These are phyloP conservation scores for Xylaria sp. DNA, from an alignment of 495 filamentous ascomycete genomes.

Conservation along the genomic window DNA sequence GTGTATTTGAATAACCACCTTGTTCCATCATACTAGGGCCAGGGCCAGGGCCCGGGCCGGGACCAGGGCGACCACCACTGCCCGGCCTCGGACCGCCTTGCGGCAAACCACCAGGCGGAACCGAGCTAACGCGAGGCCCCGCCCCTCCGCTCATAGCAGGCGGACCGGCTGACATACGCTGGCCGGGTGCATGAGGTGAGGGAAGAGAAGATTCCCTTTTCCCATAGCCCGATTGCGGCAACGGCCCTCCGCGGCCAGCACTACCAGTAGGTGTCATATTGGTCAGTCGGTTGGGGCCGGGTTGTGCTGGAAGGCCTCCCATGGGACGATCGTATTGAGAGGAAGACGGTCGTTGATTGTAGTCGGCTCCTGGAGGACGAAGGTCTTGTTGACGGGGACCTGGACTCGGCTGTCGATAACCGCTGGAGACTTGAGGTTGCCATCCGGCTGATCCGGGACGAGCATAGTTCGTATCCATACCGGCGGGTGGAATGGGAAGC, in stretches of 20 bases:
- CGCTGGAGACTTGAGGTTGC: slow-evolving; percentile 51
- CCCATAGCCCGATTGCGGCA: slow-evolving; percentile 28
- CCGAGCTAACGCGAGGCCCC: slow-evolving; percentile 42
- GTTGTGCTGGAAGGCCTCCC: slow-evolving; percentile 31
- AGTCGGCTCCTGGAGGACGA: slow-evolving; percentile 37
- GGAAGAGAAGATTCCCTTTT: slow-evolving; percentile 39
- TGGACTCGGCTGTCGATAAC: slow-evolving; percentile 52
- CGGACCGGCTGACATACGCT: slow-evolving; percentile 34
- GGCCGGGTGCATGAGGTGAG: slow-evolving; percentile 32
- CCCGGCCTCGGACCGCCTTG: slow-evolving; percentile 35
- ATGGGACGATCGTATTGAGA: slow-evolving; percentile 34
- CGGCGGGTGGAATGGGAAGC: slow-evolving; percentile 41
- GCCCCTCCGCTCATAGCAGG: slow-evolving; percentile 40
- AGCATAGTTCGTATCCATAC: slow-evolving; percentile 38
- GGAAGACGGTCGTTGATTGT: slow-evolving; percentile 33
- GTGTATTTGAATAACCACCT: slow-evolving; percentile 41
- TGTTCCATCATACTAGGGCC: slow-evolving; percentile 33
- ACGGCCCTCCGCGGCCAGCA: slow-evolving; percentile 30
- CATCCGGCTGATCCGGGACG: slow-evolving; percentile 46
- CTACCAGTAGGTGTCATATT: slow-evolving; percentile 44
- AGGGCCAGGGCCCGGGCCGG: background rate
- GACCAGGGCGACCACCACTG: slow-evolving; percentile 22
- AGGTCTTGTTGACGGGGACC: slow-evolving; percentile 35
- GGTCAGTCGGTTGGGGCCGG: slow-evolving; percentile 42
- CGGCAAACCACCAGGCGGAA: slow-evolving; percentile 35